A percentile compares a stretch with the other conserved stretches of the same genome.
Evolutionary conservation across 257 asterid species (phyloP).

Genomic region (Osmanthus fragrans): DNA sequence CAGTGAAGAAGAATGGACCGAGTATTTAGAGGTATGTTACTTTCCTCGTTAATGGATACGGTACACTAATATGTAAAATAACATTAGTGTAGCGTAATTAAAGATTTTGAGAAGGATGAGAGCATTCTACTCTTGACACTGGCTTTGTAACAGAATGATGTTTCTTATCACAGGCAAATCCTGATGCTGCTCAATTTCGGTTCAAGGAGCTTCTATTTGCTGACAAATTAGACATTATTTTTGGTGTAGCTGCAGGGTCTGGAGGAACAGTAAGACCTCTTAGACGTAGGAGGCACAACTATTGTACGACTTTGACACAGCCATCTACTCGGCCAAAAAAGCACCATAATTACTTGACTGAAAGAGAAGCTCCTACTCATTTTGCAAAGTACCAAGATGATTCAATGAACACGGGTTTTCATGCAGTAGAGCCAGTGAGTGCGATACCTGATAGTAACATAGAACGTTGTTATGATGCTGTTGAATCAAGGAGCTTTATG

Average conservation of each 20-base stretch:
- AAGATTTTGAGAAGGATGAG: too few relatives aligned
- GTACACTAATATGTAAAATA: too few relatives aligned
- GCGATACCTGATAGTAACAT: constrained; percentile 21
- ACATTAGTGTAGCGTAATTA: too few relatives aligned
- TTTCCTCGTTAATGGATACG: not conserved
- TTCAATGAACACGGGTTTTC: constrained; percentile 11
- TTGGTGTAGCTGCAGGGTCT: constrained; percentile 19
- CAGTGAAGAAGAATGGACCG: constrained; percentile 33
- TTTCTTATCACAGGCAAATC: constrained; percentile 26
- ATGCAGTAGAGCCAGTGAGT: constrained; percentile 15
- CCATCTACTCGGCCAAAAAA: constrained; percentile 24
- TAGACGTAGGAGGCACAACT: constrained; percentile 7
- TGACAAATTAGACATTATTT: constrained; percentile 32
- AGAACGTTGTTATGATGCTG: constrained; percentile 28
- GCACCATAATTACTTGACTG: constrained; percentile 9
- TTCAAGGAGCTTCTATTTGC: constrained; percentile 33
- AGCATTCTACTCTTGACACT: not conserved
- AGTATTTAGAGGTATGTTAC: constrained; percentile 25
- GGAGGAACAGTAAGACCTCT: constrained; percentile 13
- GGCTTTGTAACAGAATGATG: not conserved
- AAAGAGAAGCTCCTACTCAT: constrained; percentile 10
- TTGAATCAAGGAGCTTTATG: constrained; percentile 32
- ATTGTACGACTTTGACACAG: constrained; percentile 16
- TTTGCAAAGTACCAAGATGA: constrained; percentile 5
- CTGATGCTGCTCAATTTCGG: constrained; percentile 36